Base-by-base conservation (phyloP, 352 stramenopile genomes). In the Phytophthora multivora region DNA sequence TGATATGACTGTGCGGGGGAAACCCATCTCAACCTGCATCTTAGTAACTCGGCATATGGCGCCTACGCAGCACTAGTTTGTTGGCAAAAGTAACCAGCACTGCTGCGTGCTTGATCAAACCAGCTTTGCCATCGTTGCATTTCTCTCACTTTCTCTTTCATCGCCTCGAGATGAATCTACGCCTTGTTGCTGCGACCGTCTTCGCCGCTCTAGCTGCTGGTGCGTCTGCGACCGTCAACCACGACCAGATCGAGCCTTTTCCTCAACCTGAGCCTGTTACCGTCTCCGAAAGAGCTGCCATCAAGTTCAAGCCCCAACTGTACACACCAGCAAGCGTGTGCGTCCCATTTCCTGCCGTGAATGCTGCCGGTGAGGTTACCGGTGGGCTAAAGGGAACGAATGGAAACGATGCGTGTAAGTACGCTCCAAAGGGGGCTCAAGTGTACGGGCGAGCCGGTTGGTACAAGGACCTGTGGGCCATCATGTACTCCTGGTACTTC, bases 401-500 rank as follows among this genome's bases (percentile, higher is more conserved):
- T 26, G 40, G 51, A 26, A 51, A 59, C 12, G 26, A 43, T 13
- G 47, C 11, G 1, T 58, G 57, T 25, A 49, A 42, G 31, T 48
- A 23, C 39, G 35, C 57, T 6, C 15, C 11, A 2, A 35, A 40
- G 8, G 57, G 57, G 2, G 58, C 57, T 41, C 57, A 59, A 12
- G 30, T 65, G 3, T 65, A 65, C 16, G 40, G 36, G 4, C 48
- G 48, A 6, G 28, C 47, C 31, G 30, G 23, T 7, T 52, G 33
- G 39, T 49, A 49, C 31, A 39, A 43, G 1, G 33, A 46, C 15
- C 0, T 45, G 2, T 64, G 18, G 15, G 36, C 45, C 16, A 63
- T 63, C 45, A 63, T 63, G 55, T 63, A 56, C 45, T 13, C 35
- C 12, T 63, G 55, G 55, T 57, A 63, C 36, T 63, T 63, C 7